Conservation (phyloP, 139 green algal genomes). For the Zygnema cylindricum region DNA sequence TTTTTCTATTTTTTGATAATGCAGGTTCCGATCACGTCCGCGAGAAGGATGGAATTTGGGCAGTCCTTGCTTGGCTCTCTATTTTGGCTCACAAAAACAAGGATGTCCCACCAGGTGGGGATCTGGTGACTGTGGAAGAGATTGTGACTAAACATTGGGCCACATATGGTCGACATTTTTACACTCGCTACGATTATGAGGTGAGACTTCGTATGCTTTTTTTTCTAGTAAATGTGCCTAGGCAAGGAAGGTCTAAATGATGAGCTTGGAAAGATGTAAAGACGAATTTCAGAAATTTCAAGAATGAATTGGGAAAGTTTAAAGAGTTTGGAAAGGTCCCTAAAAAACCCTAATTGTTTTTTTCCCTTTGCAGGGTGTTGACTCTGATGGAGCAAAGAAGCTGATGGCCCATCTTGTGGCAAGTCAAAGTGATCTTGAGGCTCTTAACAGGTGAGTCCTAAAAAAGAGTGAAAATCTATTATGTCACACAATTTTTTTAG, state of each 20-base stretch:
- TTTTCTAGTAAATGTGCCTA: too few species aligned
- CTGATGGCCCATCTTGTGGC: constrained; percentile 54
- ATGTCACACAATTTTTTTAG: background rate
- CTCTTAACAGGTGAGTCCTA: constrained; percentile 50
- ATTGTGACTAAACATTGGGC: constrained; percentile 66
- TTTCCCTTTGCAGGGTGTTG: constrained; percentile 60
- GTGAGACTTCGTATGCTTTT: background rate
- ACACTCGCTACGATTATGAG: constrained; percentile 67
- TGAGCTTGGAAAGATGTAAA: too few species aligned
- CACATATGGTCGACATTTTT: constrained; percentile 67
- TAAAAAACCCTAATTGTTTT: too few species aligned
- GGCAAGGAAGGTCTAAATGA: too few species aligned
- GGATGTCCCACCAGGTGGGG: constrained; percentile 1
- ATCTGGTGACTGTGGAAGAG: constrained; percentile 66
- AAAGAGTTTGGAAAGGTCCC: too few species aligned
- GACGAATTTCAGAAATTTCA: too few species aligned
- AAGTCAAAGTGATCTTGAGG: constrained; percentile 31
- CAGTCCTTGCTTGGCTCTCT: constrained; percentile 69
- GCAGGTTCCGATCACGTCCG: constrained; percentile 66
- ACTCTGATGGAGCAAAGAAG: constrained; percentile 47
- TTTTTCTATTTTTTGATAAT: background rate
- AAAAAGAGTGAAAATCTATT: constrained; percentile 5
- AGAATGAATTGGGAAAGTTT: too few species aligned
- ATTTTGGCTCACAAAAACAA: constrained; percentile 66
- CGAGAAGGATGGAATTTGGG: constrained; percentile 71